Percentiles rank a stretch among this genome's conserved stretches.
These are phyloP conservation scores for Salpingoeca rosetta DNA, from an alignment of 78 protist species.

Conservation along the genomic window DNA sequence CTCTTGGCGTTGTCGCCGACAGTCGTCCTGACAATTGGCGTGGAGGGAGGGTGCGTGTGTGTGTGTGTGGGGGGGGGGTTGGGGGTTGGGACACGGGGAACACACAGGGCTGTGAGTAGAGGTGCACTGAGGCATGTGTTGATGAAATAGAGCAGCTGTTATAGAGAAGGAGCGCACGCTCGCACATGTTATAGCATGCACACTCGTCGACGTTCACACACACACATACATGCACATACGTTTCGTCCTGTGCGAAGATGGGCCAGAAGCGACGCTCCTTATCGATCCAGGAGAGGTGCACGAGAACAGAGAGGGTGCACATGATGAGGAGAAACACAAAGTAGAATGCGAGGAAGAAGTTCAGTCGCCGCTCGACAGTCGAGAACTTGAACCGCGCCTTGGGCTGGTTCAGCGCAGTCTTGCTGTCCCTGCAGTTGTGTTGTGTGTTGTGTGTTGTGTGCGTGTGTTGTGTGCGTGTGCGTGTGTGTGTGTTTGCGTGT, in stretches of 20 bases:
- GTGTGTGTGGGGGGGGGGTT: not conserved
- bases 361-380: constrained; percentile 2
- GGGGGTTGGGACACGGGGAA: constrained; percentile 9
- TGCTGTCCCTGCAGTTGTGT: constrained; percentile 47
- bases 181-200: too few relatives aligned
- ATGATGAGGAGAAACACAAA: constrained; percentile 5
- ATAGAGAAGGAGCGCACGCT: too few relatives aligned
- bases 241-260: not conserved
- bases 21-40: too few relatives aligned
- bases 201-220: too few relatives aligned
- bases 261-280: not conserved
- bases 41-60: too few relatives aligned
- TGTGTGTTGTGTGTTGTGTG: too few relatives aligned
- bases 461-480: too few relatives aligned
- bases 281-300: not conserved
- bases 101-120: not conserved
- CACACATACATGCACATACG: too few relatives aligned
- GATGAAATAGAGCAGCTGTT: too few relatives aligned
- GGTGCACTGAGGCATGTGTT: too few relatives aligned
- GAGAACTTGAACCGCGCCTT: constrained; percentile 4
- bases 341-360: not conserved
- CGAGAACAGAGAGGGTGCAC: constrained; percentile 12
- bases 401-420: constrained; percentile 38
- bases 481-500: too few relatives aligned
- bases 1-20: not conserved